These are phyloP conservation scores for Coprinopsis cinerea DNA, from an alignment of 768 basidiomycete genomes.

Conservation along the genomic window DNA sequence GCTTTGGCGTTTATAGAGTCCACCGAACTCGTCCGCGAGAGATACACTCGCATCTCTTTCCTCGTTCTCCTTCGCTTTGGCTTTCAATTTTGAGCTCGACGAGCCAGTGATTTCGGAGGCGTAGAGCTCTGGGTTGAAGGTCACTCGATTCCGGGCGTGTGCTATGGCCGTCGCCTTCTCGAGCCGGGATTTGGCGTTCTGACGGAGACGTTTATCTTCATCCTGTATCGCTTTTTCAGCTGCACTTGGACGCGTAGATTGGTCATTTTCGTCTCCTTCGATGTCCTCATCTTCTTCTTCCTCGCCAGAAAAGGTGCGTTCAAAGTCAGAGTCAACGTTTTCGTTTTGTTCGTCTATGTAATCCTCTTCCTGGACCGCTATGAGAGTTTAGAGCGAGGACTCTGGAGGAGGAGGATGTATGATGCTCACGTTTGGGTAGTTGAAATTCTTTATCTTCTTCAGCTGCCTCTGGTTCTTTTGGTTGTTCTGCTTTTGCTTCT, in stretches of 20 bases:
- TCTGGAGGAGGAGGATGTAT: slow-evolving; percentile 6
- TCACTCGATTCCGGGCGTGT: slow-evolving; percentile 58
- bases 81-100: slow-evolving; percentile 21
- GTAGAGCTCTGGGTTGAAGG: slow-evolving; percentile 55
- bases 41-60: background rate
- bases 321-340: slow-evolving; percentile 82
- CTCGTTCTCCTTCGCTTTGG: slow-evolving; percentile 13
- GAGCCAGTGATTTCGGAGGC: too few relatives aligned
- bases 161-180: slow-evolving; percentile 64
- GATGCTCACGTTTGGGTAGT: slow-evolving; percentile 49
- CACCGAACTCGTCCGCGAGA: too few relatives aligned
- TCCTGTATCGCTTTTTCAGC: slow-evolving; percentile 54
- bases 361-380: too few relatives aligned
- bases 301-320: slow-evolving; percentile 80
- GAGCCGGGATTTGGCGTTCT: slow-evolving; percentile 45
- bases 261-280: too few relatives aligned
- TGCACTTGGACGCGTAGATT: too few relatives aligned
- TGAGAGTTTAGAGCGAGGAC: too few relatives aligned
- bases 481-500: slow-evolving; percentile 54
- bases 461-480: slow-evolving; percentile 38
- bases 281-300: slow-evolving; percentile 47
- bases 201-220: slow-evolving; percentile 59
- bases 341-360: slow-evolving; percentile 81
- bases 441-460: slow-evolving; percentile 76
- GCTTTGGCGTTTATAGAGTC: slow-evolving; percentile 39